phyloP scores from a whole-genome alignment of 2,329 filamentous ascomycete species.

The Pseudocercospora musae region DNA sequence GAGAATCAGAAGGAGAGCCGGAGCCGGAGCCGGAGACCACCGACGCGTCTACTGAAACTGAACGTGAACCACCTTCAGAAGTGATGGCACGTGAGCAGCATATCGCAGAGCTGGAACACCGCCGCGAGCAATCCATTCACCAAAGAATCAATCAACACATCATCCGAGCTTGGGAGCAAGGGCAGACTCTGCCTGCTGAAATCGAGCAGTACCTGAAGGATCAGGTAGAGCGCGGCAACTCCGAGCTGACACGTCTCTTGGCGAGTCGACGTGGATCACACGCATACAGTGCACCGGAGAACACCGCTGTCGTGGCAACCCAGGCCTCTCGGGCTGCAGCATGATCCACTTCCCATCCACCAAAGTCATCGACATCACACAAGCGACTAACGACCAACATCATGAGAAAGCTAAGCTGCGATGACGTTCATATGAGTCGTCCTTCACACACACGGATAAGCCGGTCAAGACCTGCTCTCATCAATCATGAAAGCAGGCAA shows the following conservation, averaged over 20 bases:
- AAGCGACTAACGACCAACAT: neutral
- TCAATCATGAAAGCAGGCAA: neutral
- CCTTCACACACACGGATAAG: neutral
- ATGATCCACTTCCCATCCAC: constrained; percentile 1
- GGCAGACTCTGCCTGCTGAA: constrained; percentile 33
- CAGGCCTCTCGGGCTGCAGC: constrained; percentile 23
- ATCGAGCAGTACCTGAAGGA: constrained; percentile 38
- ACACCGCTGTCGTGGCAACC: constrained; percentile 16
- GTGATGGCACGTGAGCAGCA: constrained; percentile 26
- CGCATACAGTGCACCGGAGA: constrained; percentile 17
- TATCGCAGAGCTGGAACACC: constrained; percentile 26
- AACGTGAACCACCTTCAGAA: constrained; percentile 22
- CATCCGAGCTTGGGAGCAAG: constrained; percentile 32
- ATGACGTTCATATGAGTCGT: neutral
- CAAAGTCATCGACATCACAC: neutral
- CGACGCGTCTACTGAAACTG: constrained; percentile 17
- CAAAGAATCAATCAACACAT: constrained; percentile 31
- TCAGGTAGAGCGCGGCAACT: constrained; percentile 31
- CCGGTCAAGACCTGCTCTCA: neutral
- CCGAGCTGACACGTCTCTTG: constrained; percentile 18
- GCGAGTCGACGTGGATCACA: constrained; percentile 18
- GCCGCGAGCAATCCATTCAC: constrained; percentile 26
- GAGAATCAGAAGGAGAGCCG: constrained; percentile 21
- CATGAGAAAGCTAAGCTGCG: neutral
- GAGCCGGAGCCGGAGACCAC: constrained; percentile 14